A percentile compares a stretch with the other conserved stretches of the same genome.
Conservation (phyloP, 805 yeast genomes). For the Saccharomyces mikatae region DNA sequence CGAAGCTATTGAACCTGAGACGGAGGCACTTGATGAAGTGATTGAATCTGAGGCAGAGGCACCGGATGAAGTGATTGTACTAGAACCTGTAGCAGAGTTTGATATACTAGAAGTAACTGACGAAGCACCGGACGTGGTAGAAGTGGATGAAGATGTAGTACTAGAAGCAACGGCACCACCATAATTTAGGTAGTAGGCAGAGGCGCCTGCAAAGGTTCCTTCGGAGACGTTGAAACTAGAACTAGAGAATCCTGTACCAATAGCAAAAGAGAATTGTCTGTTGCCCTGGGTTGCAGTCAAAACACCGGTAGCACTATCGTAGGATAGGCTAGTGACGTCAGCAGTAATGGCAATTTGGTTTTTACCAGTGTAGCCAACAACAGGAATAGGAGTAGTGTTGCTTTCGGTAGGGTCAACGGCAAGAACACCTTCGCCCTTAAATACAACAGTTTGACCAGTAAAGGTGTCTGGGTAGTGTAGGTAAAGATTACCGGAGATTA, state of each 20-base stretch:
- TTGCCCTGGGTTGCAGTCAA: conserved; percentile 1
- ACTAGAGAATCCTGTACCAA: not conserved
- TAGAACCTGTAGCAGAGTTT: conserved; percentile 30
- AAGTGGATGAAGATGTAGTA: conserved; percentile 1
- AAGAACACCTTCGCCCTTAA: conserved; percentile 1
- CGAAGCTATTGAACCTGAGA: not conserved
- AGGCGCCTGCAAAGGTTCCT: conserved; percentile 4
- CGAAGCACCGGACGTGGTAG: conserved; percentile 3
- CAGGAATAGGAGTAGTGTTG: not conserved
- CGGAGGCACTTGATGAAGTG: not conserved
- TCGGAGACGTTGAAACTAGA: not conserved
- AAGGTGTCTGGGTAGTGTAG: not conserved
- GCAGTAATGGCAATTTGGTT: not conserved
- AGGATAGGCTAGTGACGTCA: not conserved
- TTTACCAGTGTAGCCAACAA: conserved; percentile 2
- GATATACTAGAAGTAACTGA: conserved; percentile 14
- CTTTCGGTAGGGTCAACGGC: conserved; percentile 1
- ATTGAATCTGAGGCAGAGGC: not conserved
- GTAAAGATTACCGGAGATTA: not conserved
- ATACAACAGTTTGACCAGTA: conserved; percentile 1
- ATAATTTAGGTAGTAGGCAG: conserved; percentile 4
- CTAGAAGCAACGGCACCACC: conserved; percentile 6
- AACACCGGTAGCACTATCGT: not conserved
- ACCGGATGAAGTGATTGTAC: conserved; percentile 27
- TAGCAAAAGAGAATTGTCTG: not conserved